Evolutionary conservation across 139 green algal genomes (phyloP), one percentile per base, ranked within the genome.

Genomic region (Micractinium sp.): DNA sequence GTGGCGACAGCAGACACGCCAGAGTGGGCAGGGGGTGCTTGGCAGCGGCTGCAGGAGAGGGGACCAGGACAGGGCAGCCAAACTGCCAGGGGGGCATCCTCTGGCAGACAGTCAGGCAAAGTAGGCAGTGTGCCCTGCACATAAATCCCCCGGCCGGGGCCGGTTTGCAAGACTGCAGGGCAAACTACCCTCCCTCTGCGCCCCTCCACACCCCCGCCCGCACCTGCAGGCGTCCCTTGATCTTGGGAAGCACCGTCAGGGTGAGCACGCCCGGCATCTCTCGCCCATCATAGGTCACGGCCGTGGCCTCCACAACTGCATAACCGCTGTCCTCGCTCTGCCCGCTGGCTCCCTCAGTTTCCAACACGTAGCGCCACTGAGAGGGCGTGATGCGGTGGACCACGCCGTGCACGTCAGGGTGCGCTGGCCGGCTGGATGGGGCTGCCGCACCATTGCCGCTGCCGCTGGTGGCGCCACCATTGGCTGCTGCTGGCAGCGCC

Each of bases 271-370:
- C 33, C 78, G 47, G 38, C 56, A 91, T 1, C 71, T 77, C 27
- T 16, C 85, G 33, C 15, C 89, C 84, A 16, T 91, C 83, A 39
- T 91, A 91, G 12, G 73, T 39, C 29, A 39, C 35, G 5, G 77
- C 81, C 15, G 38, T n/a, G 15, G 81, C 74, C 39, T 81, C 33
- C 35, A 89, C 71, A 15, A 87, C 83, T 9, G 41, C 4, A 38
- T 87, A 87, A 0, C 35, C 83, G 16, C 56, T 38, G 39, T 87
- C 83, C 38, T 87, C 67, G 35, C 63, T 80, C 47, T 75, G 20
- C 33, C 73, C 56, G 69, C 38, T 66, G 71, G 82, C 84, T 3
- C 89, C 89, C 36, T 91, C 89, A 0, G 89, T 91, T n/a, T 89
- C 83, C 61, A 82, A 25, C 38, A 86, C 53, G 16, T 89, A 86